Evolutionary conservation across 2,329 filamentous ascomycete genomes (phyloP), one percentile per base, ranked within the genome.

Genomic region (Ampelomyces quisqualis): DNA sequence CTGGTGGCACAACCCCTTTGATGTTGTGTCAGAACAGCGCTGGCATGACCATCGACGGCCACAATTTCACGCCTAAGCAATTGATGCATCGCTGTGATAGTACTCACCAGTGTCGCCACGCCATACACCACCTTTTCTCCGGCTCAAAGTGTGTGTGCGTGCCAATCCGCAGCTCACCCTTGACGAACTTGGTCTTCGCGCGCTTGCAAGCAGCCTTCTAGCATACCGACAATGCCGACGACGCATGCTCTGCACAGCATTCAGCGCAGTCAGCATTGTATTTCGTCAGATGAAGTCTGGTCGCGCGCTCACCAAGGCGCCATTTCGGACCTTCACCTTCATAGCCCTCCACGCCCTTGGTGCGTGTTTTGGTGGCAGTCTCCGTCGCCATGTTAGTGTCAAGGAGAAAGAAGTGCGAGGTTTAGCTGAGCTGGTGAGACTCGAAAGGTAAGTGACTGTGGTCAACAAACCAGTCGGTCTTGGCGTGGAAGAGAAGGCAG

Each of bases 1-100:
- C 88, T 88, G n/a, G 88, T 93, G 20, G 89, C 80, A 57, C 90
- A 96, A 8, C 88, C 89, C 90, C 90, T 94, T 11, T 2, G 0
- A 11, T 8, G 15, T n/a, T n/a, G 9, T n/a, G 10, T 21, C 18
- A 33, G 20, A 21, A 17, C 10, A 22, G 6, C 13, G n/a, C 8
- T n/a, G 8, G 10, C 18, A n/a, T n/a, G n/a, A n/a, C n/a, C n/a
- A n/a, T n/a, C n/a, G n/a, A n/a, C n/a, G n/a, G n/a, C n/a, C n/a
- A 27, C 6, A 27, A 27, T 27, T 13, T 3, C 24, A 14, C 6
- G 24, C 11, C 11, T n/a, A 27, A 27, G 7, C 24, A 13, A 6
- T 33, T 19, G 8, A 33, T 6, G 8, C 13, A 13, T 15, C 3
- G 5, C 11, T 20, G 21, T 4, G 23, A 27, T 29, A 28, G 8